phyloP scores from a whole-genome alignment of 257 asterid species.

The Scutellaria galericulata region DNA sequence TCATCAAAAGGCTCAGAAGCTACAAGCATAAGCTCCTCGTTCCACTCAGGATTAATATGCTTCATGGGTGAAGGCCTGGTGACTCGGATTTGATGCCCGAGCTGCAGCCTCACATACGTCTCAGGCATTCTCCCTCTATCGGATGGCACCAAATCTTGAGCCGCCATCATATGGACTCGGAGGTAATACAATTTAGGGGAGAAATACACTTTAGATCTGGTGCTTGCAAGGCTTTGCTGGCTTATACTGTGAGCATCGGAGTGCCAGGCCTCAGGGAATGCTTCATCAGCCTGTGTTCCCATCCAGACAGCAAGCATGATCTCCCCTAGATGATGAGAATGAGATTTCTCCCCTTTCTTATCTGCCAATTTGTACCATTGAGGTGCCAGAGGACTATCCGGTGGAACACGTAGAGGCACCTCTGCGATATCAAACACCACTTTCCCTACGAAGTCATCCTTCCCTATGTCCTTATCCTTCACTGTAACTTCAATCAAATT shows the following conservation, averaged over 20 bases:
- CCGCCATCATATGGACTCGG: constrained; percentile 71
- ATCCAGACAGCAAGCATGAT: constrained; percentile 96
- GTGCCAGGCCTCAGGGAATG: constrained; percentile 93
- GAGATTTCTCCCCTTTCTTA: constrained; percentile 57
- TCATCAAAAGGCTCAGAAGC: constrained; percentile 94
- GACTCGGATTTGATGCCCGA: constrained; percentile 63
- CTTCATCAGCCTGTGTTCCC: constrained; percentile 96
- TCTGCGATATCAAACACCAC: constrained; percentile 68
- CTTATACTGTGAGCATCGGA: constrained; percentile 75
- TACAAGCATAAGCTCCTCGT: constrained; percentile 89
- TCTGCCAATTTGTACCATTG: constrained; percentile 82
- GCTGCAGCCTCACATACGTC: constrained; percentile 62
- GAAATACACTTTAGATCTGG: constrained; percentile 82
- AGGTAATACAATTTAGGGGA: constrained; percentile 77
- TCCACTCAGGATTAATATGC: constrained; percentile 74
- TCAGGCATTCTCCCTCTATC: constrained; percentile 65
- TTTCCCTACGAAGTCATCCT: constrained; percentile 83
- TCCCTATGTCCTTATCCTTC: constrained; percentile 76
- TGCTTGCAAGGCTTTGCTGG: constrained; percentile 65
- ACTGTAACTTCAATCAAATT: constrained; percentile 67
- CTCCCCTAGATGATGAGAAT: constrained; percentile 51
- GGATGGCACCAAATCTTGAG: constrained; percentile 78
- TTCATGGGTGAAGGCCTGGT: constrained; percentile 68
- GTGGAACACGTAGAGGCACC: constrained; percentile 83
- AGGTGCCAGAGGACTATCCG: constrained; percentile 94